A percentile compares a stretch with the other conserved stretches of the same genome.
Conservation (phyloP, 2,329 filamentous ascomycete genomes). For the Trichoderma sp. region DNA sequence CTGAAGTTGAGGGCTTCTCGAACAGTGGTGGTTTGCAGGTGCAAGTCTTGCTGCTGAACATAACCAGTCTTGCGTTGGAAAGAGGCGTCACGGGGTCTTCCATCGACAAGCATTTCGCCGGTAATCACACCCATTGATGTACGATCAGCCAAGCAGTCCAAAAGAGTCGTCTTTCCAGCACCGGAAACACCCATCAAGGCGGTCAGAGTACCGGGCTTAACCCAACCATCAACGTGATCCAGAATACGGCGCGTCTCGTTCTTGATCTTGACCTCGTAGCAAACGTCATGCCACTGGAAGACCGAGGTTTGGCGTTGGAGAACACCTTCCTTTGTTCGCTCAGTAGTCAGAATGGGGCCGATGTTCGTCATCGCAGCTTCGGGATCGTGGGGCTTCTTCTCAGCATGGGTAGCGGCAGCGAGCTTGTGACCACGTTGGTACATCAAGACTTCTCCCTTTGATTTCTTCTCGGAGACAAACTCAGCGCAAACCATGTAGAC, state of each 20-base stretch:
- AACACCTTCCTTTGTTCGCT: slow-evolving; percentile 39
- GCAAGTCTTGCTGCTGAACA: slow-evolving; percentile 89
- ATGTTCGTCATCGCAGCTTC: slow-evolving; percentile 51
- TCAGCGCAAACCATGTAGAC: slow-evolving; percentile 65
- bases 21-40: slow-evolving; percentile 79
- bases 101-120: slow-evolving; percentile 72
- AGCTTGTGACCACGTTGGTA: slow-evolving; percentile 69
- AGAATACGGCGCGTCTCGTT: slow-evolving; percentile 70
- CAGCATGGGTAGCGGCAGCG: slow-evolving; percentile 54
- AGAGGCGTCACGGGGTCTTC: slow-evolving; percentile 66
- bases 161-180: slow-evolving; percentile 89
- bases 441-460: slow-evolving; percentile 73
- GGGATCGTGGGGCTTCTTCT: slow-evolving; percentile 61
- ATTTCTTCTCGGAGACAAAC: slow-evolving; percentile 63
- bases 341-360: slow-evolving; percentile 48
- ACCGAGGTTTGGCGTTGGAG: slow-evolving; percentile 63
- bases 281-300: slow-evolving; percentile 84
- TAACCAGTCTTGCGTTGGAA: slow-evolving; percentile 94
- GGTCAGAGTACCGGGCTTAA: slow-evolving; percentile 86
- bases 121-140: slow-evolving; percentile 85
- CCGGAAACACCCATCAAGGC: slow-evolving; percentile 89
- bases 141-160: slow-evolving; percentile 82
- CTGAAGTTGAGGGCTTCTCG: slow-evolving; percentile 85
- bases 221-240: slow-evolving; percentile 86
- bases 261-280: slow-evolving; percentile 77